Evolutionary conservation across 2,329 filamentous ascomycete species (phyloP).

Genomic region (Hymenoscyphus linearis): DNA sequence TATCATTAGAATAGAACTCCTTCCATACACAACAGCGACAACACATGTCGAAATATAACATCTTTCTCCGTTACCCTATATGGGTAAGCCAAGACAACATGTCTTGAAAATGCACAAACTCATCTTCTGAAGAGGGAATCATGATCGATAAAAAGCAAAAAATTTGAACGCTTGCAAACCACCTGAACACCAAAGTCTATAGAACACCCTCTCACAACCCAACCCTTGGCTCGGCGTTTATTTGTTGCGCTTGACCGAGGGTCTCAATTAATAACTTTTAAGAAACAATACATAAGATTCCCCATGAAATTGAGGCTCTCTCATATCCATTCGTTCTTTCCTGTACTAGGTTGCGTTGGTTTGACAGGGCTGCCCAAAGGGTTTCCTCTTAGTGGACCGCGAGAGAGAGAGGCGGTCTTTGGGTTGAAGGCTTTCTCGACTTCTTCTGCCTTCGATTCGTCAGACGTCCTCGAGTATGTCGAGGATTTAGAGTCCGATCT

Average conservation of each 20-base stretch:
- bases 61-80: not conserved
- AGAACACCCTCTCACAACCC: not conserved
- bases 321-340: slow-evolving; percentile 12
- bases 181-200: slow-evolving; percentile 2
- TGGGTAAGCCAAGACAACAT: not conserved
- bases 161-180: not conserved
- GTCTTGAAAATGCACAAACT: not conserved
- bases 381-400: slow-evolving; percentile 9
- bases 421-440: too few relatives aligned
- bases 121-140: not conserved
- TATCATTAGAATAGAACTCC: slow-evolving; percentile 12
- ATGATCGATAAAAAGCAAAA: not conserved
- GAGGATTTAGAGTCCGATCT: not conserved
- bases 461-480: not conserved
- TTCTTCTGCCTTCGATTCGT: not conserved
- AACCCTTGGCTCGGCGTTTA: slow-evolving; percentile 4
- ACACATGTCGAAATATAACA: not conserved
- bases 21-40: not conserved
- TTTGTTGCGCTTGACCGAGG: not conserved
- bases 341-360: not conserved
- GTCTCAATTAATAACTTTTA: not conserved
- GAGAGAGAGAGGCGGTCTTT: slow-evolving; percentile 1
- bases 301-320: not conserved
- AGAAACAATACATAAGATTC: not conserved
- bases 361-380: slow-evolving; percentile 2